These are phyloP conservation scores for Cylindricascospora bacillispora DNA, from an alignment of 1,139 yeast genomes.

Conservation along the genomic window DNA sequence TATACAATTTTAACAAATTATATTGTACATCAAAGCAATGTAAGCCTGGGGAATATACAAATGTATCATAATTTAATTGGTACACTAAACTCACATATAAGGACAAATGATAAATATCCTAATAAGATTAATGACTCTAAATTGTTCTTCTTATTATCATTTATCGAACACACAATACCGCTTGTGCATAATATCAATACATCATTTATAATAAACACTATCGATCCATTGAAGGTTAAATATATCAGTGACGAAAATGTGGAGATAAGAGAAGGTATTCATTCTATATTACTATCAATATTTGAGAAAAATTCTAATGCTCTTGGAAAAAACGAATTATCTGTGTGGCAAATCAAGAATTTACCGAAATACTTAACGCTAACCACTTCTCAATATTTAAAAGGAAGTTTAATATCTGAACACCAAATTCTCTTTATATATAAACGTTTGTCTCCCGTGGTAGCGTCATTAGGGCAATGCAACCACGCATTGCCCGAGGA, in stretches of 20 bases:
- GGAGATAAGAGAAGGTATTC: constrained; percentile 17
- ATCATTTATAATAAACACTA: constrained; percentile 5
- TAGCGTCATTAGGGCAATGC: no score
- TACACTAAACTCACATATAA: constrained; percentile 6
- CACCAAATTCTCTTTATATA: constrained; percentile 10
- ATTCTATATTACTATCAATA: constrained; percentile 14
- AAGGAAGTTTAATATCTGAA: constrained; percentile 7
- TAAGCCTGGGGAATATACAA: no score
- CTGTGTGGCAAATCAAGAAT: constrained; percentile 15
- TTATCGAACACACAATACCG: constrained; percentile 9
- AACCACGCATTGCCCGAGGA: no score
- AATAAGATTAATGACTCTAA: constrained; percentile 15
- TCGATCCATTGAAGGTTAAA: constrained; percentile 9
- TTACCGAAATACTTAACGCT: constrained; percentile 8
- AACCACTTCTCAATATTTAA: constrained; percentile 10
- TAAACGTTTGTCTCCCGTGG: no score
- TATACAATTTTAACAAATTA: no score
- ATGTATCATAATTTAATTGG: constrained; percentile 3
- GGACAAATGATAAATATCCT: constrained; percentile 4
- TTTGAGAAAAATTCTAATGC: constrained; percentile 9
- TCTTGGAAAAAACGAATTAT: constrained; percentile 3
- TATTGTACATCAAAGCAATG: no score
- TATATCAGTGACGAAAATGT: constrained; percentile 6
- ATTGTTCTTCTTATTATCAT: constrained; percentile 15
- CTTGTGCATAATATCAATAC: constrained; percentile 3